phyloP scores from a whole-genome alignment of 2,329 filamentous ascomycete genomes.

The Penicillium vulpinum region DNA sequence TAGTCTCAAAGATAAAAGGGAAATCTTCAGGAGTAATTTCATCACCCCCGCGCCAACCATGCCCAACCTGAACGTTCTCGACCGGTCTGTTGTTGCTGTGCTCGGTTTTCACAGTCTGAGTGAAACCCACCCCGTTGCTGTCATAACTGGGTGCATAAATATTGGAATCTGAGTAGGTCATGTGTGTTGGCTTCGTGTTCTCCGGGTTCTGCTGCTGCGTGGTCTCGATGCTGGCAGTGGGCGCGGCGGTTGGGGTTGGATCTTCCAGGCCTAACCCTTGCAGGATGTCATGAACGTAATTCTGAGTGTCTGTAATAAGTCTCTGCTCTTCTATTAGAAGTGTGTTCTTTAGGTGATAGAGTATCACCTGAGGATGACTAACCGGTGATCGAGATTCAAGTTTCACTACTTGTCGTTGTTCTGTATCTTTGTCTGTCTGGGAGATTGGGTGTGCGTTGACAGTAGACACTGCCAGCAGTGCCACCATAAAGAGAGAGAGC shows the following conservation, averaged over 20 bases:
- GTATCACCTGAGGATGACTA: background rate
- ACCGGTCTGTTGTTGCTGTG: conserved; percentile 5
- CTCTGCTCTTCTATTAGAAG: conserved; percentile 16
- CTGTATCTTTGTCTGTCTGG: background rate
- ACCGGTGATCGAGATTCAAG: conserved; percentile 22
- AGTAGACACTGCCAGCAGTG: conserved; percentile 10
- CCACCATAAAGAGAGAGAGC: background rate
- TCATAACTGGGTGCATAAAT: background rate
- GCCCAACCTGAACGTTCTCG: conserved; percentile 18
- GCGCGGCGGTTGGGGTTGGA: conserved; percentile 6
- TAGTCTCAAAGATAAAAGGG: conserved; percentile 15
- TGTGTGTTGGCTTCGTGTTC: conserved; percentile 4
- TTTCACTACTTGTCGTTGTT: background rate
- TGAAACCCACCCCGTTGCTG: conserved; percentile 4
- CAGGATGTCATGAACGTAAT: conserved; percentile 19
- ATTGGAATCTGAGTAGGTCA: background rate
- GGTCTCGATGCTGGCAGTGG: background rate
- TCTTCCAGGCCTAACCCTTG: conserved; percentile 17
- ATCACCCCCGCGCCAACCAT: conserved; percentile 12
- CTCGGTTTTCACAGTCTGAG: conserved; percentile 15
- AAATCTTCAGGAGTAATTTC: conserved; percentile 19
- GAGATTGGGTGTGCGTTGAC: conserved; percentile 18
- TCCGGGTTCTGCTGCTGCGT: background rate
- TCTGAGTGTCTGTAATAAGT: conserved; percentile 22
- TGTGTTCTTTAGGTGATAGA: background rate